Evolutionary conservation across 768 basidiomycete genomes (phyloP), one percentile per base, ranked within the genome.

Genomic region (Boletus subcaerulescens): DNA sequence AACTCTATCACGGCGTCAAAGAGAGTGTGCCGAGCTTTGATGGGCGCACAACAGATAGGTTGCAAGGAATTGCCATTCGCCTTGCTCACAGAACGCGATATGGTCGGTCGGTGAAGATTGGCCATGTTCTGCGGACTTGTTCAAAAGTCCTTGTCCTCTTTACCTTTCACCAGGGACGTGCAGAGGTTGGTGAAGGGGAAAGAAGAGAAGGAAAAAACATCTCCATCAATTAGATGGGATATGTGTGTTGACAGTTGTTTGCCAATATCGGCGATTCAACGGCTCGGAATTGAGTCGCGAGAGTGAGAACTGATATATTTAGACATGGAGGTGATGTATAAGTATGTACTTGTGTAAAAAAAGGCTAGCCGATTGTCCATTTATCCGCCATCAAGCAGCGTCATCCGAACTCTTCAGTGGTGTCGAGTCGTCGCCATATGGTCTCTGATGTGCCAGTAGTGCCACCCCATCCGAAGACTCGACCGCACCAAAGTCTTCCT

Each of bases 1-100:
- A 99, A 80, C 73, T 98, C 93, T 55, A 99, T 78, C 45, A 98
- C 84, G 1, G 84, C 86, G 49, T 91, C 87, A 52, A 68, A 62
- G 29, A 61, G 52, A 0, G 60, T 33, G 48, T 58, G 62, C 43
- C 53, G 63, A 39, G 61, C 55, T 44, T 59, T 66, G 32, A 64
- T 48, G 32, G 70, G 65, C 44, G 69, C 62, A 49, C 72, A 66
- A 10, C 70, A 71, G 57, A 76, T 68, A 48, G 74, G 72, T 22
- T 72, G 65, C 18, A 71, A 61, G 2, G 70, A 73, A 39, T 64
- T 57, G 36, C 71, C 73, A 46, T 71, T 74, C 39, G 57, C 62
- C 44, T 62, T 68, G 52, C 72, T 82, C 15, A 74, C 64, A 22
- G 78, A 72, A 55, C 81, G 79, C 52, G 76, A 67, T 49, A 86